These are phyloP conservation scores for Trametes cinnabarina DNA, from an alignment of 768 basidiomycete genomes.

Conservation along the genomic window DNA sequence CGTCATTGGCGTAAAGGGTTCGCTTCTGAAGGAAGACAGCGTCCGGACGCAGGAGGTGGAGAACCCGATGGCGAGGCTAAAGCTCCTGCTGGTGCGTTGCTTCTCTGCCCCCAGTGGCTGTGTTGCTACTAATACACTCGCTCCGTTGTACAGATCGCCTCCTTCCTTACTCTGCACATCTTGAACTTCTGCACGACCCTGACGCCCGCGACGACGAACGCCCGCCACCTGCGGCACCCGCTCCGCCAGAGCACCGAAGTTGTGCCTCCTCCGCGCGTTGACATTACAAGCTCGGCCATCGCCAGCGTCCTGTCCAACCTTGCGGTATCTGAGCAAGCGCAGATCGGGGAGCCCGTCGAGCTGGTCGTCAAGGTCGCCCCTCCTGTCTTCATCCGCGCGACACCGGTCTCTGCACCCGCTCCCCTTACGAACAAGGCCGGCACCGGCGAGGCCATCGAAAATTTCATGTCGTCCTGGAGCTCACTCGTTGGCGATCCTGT, in stretches of 20 bases:
- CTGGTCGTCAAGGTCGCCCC: constrained; percentile 62
- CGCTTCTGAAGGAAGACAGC: constrained; percentile 47
- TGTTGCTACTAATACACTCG: background rate
- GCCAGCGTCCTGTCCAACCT: constrained; percentile 57
- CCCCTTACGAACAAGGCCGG: constrained; percentile 20
- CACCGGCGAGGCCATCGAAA: constrained; percentile 63
- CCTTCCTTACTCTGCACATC: constrained; percentile 88
- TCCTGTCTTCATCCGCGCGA: constrained; percentile 54
- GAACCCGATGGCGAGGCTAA: constrained; percentile 84
- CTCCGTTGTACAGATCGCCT: constrained; percentile 56
- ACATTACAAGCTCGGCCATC: constrained; percentile 63
- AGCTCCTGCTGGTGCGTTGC: constrained; percentile 77
- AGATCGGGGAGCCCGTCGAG: constrained; percentile 19
- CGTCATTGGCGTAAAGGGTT: constrained; percentile 49
- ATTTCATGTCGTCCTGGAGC: constrained; percentile 90
- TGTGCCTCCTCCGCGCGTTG: constrained; percentile 52
- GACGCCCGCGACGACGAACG: constrained; percentile 59
- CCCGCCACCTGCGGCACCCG: constrained; percentile 40
- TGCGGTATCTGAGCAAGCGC: constrained; percentile 33
- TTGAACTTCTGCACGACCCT: constrained; percentile 93
- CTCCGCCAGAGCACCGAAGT: constrained; percentile 25
- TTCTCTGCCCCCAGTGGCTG: background rate
- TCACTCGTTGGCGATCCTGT: constrained; percentile 91
- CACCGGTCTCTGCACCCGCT: constrained; percentile 33
- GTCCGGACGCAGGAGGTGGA: constrained; percentile 48